phyloP scores from a whole-genome alignment of 148 eudicot genomes.

The Fagopyrum tataricum region DNA sequence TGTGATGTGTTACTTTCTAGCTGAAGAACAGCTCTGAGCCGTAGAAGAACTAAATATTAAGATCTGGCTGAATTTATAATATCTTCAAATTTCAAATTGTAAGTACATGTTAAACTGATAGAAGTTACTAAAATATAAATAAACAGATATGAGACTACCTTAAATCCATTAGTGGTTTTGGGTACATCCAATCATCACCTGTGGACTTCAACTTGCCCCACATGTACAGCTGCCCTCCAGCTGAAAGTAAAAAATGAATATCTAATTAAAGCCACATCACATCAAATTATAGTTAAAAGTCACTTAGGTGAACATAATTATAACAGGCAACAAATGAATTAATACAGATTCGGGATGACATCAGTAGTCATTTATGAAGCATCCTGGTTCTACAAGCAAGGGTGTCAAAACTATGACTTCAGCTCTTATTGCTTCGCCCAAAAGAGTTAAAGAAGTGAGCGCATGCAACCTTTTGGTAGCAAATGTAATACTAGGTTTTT shows the following conservation, averaged over 20 bases:
- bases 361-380: not conserved
- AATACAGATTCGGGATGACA: not conserved
- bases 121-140: too few relatives aligned
- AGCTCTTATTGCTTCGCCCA: not conserved
- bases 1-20: too few relatives aligned
- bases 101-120: not conserved
- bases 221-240: slow-evolving; percentile 96
- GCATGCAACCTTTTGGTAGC: not conserved
- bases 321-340: not conserved
- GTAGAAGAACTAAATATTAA: too few relatives aligned
- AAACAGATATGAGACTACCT: slow-evolving; percentile 36
- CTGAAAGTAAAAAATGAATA: slow-evolving; percentile 30
- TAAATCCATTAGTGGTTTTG: slow-evolving; percentile 93
- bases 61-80: not conserved
- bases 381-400: not conserved
- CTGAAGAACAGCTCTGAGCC: too few relatives aligned
- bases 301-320: not conserved
- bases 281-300: not conserved
- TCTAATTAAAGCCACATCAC: not conserved
- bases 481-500: not conserved
- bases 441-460: not conserved
- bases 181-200: slow-evolving; percentile 99
- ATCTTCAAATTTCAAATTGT: not conserved
- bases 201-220: slow-evolving; percentile 91
- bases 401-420: not conserved